Base-by-base conservation (phyloP, 179 eudicot genomes). In the Vitellaria paradoxa region DNA sequence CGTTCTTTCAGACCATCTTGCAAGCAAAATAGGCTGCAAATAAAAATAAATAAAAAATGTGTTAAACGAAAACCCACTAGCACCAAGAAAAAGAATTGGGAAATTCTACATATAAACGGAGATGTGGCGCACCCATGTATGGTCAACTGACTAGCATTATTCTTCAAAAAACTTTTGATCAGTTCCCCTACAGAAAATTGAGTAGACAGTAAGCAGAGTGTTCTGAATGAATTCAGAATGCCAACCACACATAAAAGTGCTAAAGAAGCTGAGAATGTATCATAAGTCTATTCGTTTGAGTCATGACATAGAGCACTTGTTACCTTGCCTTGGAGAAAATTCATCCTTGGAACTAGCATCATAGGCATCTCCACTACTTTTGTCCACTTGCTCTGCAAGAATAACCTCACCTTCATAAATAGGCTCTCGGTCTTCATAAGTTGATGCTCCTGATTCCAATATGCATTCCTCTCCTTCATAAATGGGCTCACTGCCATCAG, bases 391-490 rank as follows among this genome's bases (percentile, higher is more conserved):
- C 72, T 89, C 87, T 0, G 97, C 96, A 80, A 91, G 90, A 80
- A 89, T 85, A 70, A 83, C 88, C 86, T 94, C 97, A 18, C 97
- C 97, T 85, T 94, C 98, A 86, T 94, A 94, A 57, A 91, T 74
- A 72, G 98, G 97, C 76, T 94, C 98, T 68, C 78, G 84, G 78
- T 81, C 85, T 82, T 86, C 85, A 77, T 79, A 81, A 76, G 72
- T 65, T 74, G 63, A 49, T 77, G 83, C 61, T 65, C 72, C 82
- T 68, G 91, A 84, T 76, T 91, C 97, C 80, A 84, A 74, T 82
- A 94, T 91, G 85, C 93, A 81, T 80, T 94, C 98, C 84, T 92
- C 98, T 61, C 98, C 98, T 89, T 91, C 97, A 79, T 93, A 93
- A 11, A 94, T 81, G 73, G 98, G 98, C 75, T 94, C 97, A 82